These are phyloP conservation scores for Paramecium sonneborni DNA, from an alignment of 73 alveolate species.

Conservation along the genomic window DNA sequence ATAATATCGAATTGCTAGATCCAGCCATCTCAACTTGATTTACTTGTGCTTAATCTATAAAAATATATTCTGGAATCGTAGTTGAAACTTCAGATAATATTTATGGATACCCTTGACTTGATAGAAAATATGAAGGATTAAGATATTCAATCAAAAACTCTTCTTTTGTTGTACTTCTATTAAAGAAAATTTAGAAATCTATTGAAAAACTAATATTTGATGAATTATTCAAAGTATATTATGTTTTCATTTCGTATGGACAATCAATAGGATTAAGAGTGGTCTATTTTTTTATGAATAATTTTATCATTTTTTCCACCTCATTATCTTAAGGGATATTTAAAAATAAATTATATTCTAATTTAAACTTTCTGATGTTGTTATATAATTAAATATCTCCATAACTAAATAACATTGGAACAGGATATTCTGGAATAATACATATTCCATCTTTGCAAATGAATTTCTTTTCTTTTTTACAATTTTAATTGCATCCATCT, in stretches of 20 bases:
- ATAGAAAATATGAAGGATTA: not conserved
- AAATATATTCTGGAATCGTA: not conserved
- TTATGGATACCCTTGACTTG: not conserved
- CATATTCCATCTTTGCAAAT: not conserved
- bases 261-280: too few species aligned
- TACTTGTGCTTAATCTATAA: not conserved
- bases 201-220: too few species aligned
- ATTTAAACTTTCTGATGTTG: not conserved
- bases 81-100: not conserved
- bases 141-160: not conserved
- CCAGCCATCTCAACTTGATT: not conserved
- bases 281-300: too few species aligned
- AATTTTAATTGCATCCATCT: not conserved
- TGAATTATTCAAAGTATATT: too few species aligned
- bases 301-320: too few species aligned
- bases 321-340: too few species aligned
- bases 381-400: not conserved
- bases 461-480: not conserved
- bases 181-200: too few species aligned
- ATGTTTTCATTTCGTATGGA: too few species aligned
- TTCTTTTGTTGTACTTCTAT: not conserved
- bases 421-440: not conserved
- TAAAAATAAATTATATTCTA: not conserved
- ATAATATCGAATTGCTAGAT: not conserved
- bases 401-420: not conserved